Evolutionary conservation across 2,329 filamentous ascomycete genomes (phyloP).

Genomic region (Penicillium glabrum): DNA sequence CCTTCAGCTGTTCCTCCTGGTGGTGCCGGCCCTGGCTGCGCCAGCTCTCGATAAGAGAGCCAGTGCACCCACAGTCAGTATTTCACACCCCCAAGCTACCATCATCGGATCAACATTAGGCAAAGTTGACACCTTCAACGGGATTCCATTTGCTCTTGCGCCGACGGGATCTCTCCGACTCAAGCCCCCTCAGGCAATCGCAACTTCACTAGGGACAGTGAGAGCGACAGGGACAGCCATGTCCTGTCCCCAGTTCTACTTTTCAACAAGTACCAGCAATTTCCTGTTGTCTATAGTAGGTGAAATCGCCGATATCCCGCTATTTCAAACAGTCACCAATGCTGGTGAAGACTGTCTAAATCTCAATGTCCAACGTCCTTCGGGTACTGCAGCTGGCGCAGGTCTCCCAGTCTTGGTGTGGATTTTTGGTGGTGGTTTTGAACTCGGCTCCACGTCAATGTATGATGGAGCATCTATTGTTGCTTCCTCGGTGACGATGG

Average conservation of each 20-base stretch:
- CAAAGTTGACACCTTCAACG: slow-evolving; percentile 67
- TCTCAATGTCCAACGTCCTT: slow-evolving; percentile 60
- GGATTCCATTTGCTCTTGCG: slow-evolving; percentile 72
- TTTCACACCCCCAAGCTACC: slow-evolving; percentile 53
- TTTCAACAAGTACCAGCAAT: slow-evolving; percentile 50
- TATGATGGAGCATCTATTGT: slow-evolving; percentile 39
- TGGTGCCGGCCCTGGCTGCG: background rate
- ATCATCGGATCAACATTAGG: slow-evolving; percentile 41
- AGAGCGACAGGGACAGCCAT: slow-evolving; percentile 59
- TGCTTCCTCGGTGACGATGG: slow-evolving; percentile 42
- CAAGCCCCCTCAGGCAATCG: slow-evolving; percentile 65
- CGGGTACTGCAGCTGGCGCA: slow-evolving; percentile 53
- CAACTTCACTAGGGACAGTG: slow-evolving; percentile 58
- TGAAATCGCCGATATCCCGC: slow-evolving; percentile 53
- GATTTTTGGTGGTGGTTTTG: slow-evolving; percentile 65
- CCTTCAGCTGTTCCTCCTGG: background rate
- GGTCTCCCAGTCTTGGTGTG: slow-evolving; percentile 69
- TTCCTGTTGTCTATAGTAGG: slow-evolving; percentile 50
- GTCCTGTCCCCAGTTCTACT: slow-evolving; percentile 71
- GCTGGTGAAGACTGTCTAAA: slow-evolving; percentile 65
- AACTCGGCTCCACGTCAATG: slow-evolving; percentile 47
- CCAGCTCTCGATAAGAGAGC: slow-evolving; percentile 21
- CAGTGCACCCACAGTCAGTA: slow-evolving; percentile 53
- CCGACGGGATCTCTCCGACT: slow-evolving; percentile 67
- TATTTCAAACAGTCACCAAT: slow-evolving; percentile 57